Percentiles rank a stretch among this genome's conserved stretches.
Evolutionary conservation across 352 stramenopile genomes (phyloP).

Genomic region (Pythium volutum): DNA sequence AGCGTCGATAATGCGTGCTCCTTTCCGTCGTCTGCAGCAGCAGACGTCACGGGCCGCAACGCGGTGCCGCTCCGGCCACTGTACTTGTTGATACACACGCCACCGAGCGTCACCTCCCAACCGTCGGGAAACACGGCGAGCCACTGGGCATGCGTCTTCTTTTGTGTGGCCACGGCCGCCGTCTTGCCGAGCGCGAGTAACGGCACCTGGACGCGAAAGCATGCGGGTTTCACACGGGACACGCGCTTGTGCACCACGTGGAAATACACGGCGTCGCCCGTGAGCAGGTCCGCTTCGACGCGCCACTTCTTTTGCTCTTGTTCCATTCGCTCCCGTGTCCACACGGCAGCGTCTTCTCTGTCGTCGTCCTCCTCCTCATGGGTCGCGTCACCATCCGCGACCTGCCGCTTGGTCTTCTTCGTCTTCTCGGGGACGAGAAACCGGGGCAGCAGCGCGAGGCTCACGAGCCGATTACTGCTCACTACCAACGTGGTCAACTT

Average conservation of each 20-base stretch:
- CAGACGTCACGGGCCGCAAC: conserved; percentile 5
- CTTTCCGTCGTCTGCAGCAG: not conserved
- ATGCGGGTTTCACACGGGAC: conserved; percentile 47
- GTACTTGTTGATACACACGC: conserved; percentile 11
- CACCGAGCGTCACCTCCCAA: conserved; percentile 22
- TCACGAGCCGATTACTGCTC: conserved; percentile 61
- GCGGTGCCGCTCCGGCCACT: not conserved
- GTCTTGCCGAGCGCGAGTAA: conserved; percentile 31
- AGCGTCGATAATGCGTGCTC: not conserved
- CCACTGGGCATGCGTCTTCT: conserved; percentile 18
- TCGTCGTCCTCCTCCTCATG: not conserved
- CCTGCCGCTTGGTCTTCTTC: not conserved
- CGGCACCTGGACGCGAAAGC: conserved; percentile 47
- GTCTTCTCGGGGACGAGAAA: conserved; percentile 16
- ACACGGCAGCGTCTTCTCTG: not conserved
- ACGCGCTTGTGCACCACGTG: conserved; percentile 44
- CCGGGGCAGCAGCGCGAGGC: conserved; percentile 47
- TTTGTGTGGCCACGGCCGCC: not conserved
- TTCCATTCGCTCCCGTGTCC: conserved; percentile 13
- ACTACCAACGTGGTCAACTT: conserved; percentile 44
- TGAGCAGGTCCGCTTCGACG: conserved; percentile 52
- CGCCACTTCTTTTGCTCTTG: conserved; percentile 52
- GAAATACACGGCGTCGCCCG: conserved; percentile 48
- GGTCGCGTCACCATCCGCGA: not conserved
- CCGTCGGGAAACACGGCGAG: conserved; percentile 18